phyloP scores from a whole-genome alignment of 176 grass and related monocot genomes.

The Carex scoparia region DNA sequence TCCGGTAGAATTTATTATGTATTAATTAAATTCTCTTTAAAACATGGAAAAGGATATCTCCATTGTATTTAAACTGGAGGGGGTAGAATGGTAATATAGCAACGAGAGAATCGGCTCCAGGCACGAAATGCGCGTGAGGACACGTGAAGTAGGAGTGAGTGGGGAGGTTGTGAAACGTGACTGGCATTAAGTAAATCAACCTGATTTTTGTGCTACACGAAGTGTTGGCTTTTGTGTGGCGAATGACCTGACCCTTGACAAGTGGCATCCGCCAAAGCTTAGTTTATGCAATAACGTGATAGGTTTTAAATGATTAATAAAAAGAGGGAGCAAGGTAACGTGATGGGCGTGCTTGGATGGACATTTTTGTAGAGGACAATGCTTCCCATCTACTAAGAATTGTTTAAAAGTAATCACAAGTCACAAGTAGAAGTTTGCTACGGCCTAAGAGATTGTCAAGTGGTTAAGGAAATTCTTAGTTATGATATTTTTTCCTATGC shows the following conservation, averaged over 20 bases:
- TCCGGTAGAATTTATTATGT: too few relatives aligned
- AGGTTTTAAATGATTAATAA: neutral
- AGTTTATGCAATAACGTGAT: slow-evolving; percentile 1
- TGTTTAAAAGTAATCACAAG: neutral
- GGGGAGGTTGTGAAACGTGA: slow-evolving; percentile 19
- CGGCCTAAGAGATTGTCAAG: neutral
- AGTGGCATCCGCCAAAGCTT: neutral
- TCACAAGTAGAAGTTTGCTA: neutral
- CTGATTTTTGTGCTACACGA: neutral
- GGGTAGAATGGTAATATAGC: neutral
- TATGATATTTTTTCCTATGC: neutral
- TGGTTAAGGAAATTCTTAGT: neutral
- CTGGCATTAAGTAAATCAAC: neutral
- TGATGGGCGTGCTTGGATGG: slow-evolving; percentile 3
- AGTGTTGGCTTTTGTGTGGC: neutral
- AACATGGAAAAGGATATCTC: neutral
- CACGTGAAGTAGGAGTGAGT: slow-evolving; percentile 18
- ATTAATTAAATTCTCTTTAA: too few relatives aligned
- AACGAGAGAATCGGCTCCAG: neutral
- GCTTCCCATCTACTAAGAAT: neutral
- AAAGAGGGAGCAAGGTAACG: neutral
- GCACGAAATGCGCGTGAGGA: slow-evolving; percentile 25
- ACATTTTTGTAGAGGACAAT: neutral
- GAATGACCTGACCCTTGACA: neutral
- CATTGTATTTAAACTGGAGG: neutral